A percentile compares a stretch with the other conserved stretches of the same genome.
phyloP scores from a whole-genome alignment of 2,329 filamentous ascomycete species.

The Ambrosiella xylebori region DNA sequence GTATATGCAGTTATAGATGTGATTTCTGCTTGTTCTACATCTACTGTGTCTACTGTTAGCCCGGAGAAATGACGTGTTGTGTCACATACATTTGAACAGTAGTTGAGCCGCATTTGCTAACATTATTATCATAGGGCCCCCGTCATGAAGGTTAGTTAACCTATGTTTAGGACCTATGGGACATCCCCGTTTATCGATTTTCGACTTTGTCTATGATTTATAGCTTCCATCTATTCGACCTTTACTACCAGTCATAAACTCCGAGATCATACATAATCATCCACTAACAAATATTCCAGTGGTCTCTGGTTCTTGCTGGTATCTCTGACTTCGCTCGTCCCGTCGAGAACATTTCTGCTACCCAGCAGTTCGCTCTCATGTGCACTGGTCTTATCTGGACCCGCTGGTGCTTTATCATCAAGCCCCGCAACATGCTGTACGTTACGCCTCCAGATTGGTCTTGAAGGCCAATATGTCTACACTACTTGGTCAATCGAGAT shows the following conservation, averaged over 20 bases:
- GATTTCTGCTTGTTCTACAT: not conserved
- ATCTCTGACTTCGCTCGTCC: slow-evolving; percentile 83
- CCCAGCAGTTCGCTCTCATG: slow-evolving; percentile 79
- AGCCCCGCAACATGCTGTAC: slow-evolving; percentile 76
- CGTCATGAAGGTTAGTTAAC: slow-evolving; percentile 54
- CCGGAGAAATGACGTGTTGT: not conserved
- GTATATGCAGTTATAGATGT: not conserved
- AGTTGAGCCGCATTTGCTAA: slow-evolving; percentile 15
- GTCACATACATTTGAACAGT: slow-evolving; percentile 2
- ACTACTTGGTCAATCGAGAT: not conserved
- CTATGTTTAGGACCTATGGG: not conserved
- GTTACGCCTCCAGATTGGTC: slow-evolving; percentile 19
- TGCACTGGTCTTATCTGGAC: slow-evolving; percentile 95
- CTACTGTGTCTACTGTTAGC: no score
- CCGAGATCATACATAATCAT: not conserved
- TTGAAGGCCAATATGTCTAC: no score
- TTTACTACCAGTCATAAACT: not conserved
- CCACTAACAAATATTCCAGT: slow-evolving; percentile 30
- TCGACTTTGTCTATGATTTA: not conserved
- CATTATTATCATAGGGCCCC: slow-evolving; percentile 48
- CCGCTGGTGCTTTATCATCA: slow-evolving; percentile 95
- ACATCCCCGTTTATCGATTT: not conserved
- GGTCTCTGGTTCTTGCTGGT: slow-evolving; percentile 82
- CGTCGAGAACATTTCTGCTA: slow-evolving; percentile 79
- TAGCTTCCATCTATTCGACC: not conserved